Evolutionary conservation across 805 yeast species (phyloP), one percentile per base, ranked within the genome.

Genomic region (Wickerhamomyces strasburgensis): DNA sequence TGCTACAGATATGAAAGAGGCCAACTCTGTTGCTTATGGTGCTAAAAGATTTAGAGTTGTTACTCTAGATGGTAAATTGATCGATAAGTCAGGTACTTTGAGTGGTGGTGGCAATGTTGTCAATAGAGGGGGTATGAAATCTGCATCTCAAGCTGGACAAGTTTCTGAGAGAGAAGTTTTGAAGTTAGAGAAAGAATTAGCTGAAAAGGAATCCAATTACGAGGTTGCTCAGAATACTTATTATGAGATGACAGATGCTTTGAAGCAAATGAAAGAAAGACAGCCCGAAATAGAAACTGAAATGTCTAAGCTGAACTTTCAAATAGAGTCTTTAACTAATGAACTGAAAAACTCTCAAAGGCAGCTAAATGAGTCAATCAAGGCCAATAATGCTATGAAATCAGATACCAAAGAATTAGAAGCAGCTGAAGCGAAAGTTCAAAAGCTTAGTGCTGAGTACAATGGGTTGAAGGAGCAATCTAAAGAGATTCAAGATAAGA

Each of bases 61-160:
- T 0, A 88, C 98, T 0, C 58, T 88, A 7, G 95, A 85, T 57
- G 99, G 99, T 17, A 83, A 87, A 49, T 65, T 93, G 16, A 90
- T 93, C 39, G 97, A 89, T 51, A 78, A 81, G 13, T 84, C 95
- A 2, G 99, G 99, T 60, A 85, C 97, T 1, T 80, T 94, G 80
- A 78, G 95, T 32, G 99, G 99, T 51, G 99, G 99, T 62, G 98
- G 98, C 36, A 73, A 70, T 37, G 66, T 72, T 27, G 73, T 70
- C 7, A 70, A 73, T 14, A 72, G 72, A 34, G 98, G 98, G 5
- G 80, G 83, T 3, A 87, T 93, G 95, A 76, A 70, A 40, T 51
- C 60, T 1, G 47, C 57, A 0, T 42, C 52, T 1, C 67, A 73
- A 14, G 61, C 64, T 5, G 49, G 64, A 2, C 68, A 64, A n/a